Percentiles rank a stretch among this genome's conserved stretches.
These are phyloP conservation scores for Phaeophleospora eucalypticola DNA, from an alignment of 2,329 filamentous ascomycete species.

Conservation along the genomic window DNA sequence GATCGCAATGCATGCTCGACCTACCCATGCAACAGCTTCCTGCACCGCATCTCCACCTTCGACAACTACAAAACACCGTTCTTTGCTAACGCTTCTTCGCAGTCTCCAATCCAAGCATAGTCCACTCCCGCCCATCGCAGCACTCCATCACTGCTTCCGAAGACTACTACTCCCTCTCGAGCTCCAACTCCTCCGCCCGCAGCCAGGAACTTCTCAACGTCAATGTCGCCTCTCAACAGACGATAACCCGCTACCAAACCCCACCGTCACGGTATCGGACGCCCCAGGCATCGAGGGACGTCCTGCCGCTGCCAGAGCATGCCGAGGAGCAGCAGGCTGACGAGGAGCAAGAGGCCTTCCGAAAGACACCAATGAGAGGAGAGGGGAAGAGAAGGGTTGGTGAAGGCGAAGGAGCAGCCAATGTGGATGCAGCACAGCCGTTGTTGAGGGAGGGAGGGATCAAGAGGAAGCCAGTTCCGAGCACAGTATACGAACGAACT, in stretches of 20 bases:
- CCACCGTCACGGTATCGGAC: slow-evolving; percentile 35
- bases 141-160: slow-evolving; percentile 48
- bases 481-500: slow-evolving; percentile 27
- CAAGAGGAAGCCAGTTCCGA: slow-evolving; percentile 34
- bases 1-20: neutral
- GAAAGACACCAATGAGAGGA: slow-evolving; percentile 34
- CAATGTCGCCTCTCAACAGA: slow-evolving; percentile 17
- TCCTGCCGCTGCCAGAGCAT: slow-evolving; percentile 8
- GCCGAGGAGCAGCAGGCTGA: slow-evolving; percentile 16
- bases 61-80: neutral
- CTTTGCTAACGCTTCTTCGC: slow-evolving; percentile 3
- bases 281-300: slow-evolving; percentile 27
- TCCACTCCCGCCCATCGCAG: slow-evolving; percentile 36
- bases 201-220: too few relatives aligned
- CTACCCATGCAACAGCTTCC: slow-evolving; percentile 8
- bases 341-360: slow-evolving; percentile 19
- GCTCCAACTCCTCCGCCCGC: slow-evolving; percentile 37
- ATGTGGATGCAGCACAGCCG: neutral
- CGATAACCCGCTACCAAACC: slow-evolving; percentile 31
- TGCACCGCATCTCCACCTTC: slow-evolving; percentile 6
- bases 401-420: slow-evolving; percentile 1
- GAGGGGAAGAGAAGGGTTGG: slow-evolving; percentile 26
- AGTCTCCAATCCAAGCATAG: slow-evolving; percentile 31
- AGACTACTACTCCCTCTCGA: slow-evolving; percentile 48
- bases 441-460: slow-evolving; percentile 22